A percentile compares a stretch with the other conserved stretches of the same genome.
Evolutionary conservation across 495 filamentous ascomycete species (phyloP).

Genomic region (Penicillium tannophilum): DNA sequence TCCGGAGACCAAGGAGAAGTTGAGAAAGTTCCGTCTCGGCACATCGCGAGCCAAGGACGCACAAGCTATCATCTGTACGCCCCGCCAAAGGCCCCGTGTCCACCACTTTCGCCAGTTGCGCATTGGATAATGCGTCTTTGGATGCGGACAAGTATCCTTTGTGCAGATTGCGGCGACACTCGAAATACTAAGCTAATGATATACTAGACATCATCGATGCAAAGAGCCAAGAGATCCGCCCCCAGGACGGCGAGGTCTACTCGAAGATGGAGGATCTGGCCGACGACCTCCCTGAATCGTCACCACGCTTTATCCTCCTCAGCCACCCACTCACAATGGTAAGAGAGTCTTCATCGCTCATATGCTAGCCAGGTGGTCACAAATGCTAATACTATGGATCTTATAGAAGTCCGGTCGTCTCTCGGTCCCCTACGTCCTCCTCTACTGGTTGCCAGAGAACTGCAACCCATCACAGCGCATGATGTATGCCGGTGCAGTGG

Average conservation of each 20-base stretch:
- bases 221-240: constrained; percentile 80
- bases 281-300: constrained; percentile 91
- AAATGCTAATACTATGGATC: background rate
- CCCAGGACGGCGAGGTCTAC: constrained; percentile 75
- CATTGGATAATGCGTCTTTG: background rate
- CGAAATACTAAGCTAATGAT: background rate
- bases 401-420: constrained; percentile 60
- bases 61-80: constrained; percentile 92
- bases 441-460: constrained; percentile 90
- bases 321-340: constrained; percentile 88
- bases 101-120: background rate
- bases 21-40: constrained; percentile 88
- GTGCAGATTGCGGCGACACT: background rate
- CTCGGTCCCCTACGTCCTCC: constrained; percentile 83
- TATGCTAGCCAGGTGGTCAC: background rate
- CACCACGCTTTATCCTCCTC: constrained; percentile 84
- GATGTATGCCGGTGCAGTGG: constrained; percentile 94
- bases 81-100: constrained; percentile 10
- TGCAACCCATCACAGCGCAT: constrained; percentile 83
- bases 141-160: background rate
- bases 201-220: constrained; percentile 68
- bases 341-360: constrained; percentile 22
- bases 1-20: constrained; percentile 77
- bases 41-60: constrained; percentile 86
- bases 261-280: constrained; percentile 73